A percentile compares a stretch with the other conserved stretches of the same genome.
phyloP scores from a whole-genome alignment of 2,329 filamentous ascomycete genomes.

The Trichoderma arundinaceum region DNA sequence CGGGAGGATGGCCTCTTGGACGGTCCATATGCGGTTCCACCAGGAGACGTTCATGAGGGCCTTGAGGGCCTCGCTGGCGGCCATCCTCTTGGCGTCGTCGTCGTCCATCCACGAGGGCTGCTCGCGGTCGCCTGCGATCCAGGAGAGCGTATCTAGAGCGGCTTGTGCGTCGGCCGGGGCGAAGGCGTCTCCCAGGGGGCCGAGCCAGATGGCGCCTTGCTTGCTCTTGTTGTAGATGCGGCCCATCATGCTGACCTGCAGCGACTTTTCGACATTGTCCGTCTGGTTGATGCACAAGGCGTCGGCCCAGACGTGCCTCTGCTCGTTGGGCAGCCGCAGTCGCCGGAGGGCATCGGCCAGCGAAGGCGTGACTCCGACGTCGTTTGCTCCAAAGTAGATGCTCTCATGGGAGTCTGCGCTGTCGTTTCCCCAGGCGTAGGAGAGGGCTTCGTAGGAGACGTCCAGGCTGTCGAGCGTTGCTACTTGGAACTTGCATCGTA shows the following conservation, averaged over 20 bases:
- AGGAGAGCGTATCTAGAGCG: slow-evolving; percentile 18
- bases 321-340: not conserved
- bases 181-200: not conserved
- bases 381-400: slow-evolving; percentile 14
- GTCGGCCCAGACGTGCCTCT: slow-evolving; percentile 14
- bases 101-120: not conserved
- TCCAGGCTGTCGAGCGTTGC: not conserved
- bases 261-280: slow-evolving; percentile 16
- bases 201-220: slow-evolving; percentile 23
- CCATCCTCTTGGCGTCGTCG: not conserved
- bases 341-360: slow-evolving; percentile 15
- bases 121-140: slow-evolving; percentile 9
- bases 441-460: slow-evolving; percentile 16
- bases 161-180: not conserved
- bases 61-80: not conserved
- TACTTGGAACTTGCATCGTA: slow-evolving; percentile 7
- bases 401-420: not conserved
- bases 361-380: not conserved
- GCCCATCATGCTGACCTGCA: slow-evolving; percentile 23
- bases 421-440: slow-evolving; percentile 19
- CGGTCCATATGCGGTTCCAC: slow-evolving; percentile 25
- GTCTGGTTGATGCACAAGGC: slow-evolving; percentile 21
- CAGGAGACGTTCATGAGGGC: not conserved
- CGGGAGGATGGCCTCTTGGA: slow-evolving; percentile 23
- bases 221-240: slow-evolving; percentile 14